Evolutionary conservation across 2,329 filamentous ascomycete genomes (phyloP), one percentile per base, ranked within the genome.

Genomic region (Lasiodiplodia hormozganensis): DNA sequence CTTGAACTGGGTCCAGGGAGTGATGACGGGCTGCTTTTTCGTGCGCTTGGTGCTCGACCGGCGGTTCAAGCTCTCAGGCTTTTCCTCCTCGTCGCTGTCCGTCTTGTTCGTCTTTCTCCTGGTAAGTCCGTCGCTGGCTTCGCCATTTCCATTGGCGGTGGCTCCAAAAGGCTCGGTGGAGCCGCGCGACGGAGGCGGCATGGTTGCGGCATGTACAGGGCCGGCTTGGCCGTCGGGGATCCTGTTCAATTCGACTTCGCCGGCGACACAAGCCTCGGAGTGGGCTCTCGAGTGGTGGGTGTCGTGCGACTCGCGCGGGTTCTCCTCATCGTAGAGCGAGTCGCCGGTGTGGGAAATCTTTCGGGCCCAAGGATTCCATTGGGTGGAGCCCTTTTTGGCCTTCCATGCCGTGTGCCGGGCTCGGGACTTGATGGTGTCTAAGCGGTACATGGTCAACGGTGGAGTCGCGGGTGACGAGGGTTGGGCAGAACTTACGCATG

Each of bases 1-100:
- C 72, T 89, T 88, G 60, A 94, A 78, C 79, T 94, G 92, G 5
- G 71, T 68, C 23, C 74, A 68, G 12, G 65, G 65, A 60, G 65
- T 76, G n/a, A 77, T 8, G 76, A 77, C 31, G 16, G 58, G 64
- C 51, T 56, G 43, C 31, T 68, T 67, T 57, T 53, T 62, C 28
- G 49, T 68, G 28, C 56, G 54, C 51, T 56, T 65, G 18, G 62
- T 56, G 43, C 54, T 68, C 7, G 47, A 36, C 18, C 62, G 23
- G 34, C 65, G 56, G 5, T 28, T 56, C 28, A 60, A 25, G 18
- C 43, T 18, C 3, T n/a, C 47, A 4, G 47, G 62, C 52, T 65
- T 54, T 51, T 65, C 36, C 5, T 49, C 62, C 18, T 53, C 43
- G 25, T 54, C 57, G 31, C 28, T 57, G 18, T 60, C 49, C 14